Evolutionary conservation across 805 yeast species (phyloP), one percentile per base, ranked within the genome.

Genomic region (Candida nonsorbophila): DNA sequence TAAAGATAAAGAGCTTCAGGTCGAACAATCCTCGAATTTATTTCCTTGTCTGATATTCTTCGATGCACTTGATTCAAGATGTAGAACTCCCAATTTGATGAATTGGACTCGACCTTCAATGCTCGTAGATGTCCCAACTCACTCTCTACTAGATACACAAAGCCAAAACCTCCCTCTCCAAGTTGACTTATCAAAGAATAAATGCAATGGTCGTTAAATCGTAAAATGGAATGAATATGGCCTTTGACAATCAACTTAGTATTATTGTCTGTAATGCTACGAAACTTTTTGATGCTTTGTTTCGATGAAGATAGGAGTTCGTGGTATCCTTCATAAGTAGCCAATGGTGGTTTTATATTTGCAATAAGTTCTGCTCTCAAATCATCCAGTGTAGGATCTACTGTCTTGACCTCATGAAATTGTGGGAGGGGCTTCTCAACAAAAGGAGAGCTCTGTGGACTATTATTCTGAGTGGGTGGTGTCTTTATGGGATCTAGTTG

Each of bases 111-210:
- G 9, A 81, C 72, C 47, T 87, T 87, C 29, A 87, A 54, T 0
- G 95, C 94, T 28, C 66, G 69, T 19, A 71, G 45, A 1, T 54
- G 47, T 1, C 84, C 85, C 6, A 55, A 50, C 36, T 73, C 67
- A 4, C 64, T 55, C 48, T 83, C 88, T 1, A 83, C 78, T 14
- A 85, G 57, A 47, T 76, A 85, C 0, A 85, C 94, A 2, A 74
- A 67, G 0, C 88, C 94, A 56, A 65, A 79, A 0, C 88, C 92
- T n/a, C 94, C 94, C 44, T 70, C 72, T 0, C 95, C 95, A 8
- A 87, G 55, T 43, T 75, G 73, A 27, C 62, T 58, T 16, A 69
- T 62, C 31, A 79, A 51, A 34, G 74, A 72, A 38, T 52, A 70
- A 4, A 68, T 54, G 22, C 63, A 69, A 16, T 58, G 62, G 5